phyloP scores from a whole-genome alignment of 805 yeast species.

The Metschnikowia chrysomelidarum region DNA sequence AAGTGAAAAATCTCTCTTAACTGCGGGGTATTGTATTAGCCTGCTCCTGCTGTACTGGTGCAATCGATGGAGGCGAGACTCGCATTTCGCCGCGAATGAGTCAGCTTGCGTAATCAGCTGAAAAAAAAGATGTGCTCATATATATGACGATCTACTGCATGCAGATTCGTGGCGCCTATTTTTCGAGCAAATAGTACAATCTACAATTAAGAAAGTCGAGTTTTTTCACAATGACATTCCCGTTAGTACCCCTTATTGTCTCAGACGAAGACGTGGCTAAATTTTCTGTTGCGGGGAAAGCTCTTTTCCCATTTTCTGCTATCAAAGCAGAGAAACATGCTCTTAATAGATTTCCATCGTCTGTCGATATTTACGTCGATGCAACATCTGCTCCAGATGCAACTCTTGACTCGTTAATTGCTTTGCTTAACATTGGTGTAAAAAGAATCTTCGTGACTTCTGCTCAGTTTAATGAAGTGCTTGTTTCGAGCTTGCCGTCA shows the following conservation, averaged over 20 bases:
- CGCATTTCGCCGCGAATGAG: too few relatives aligned
- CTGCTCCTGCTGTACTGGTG: too few relatives aligned
- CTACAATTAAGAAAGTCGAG: too few relatives aligned
- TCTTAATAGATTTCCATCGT: constrained; percentile 29
- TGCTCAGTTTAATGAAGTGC: constrained; percentile 11
- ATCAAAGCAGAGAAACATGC: constrained; percentile 32
- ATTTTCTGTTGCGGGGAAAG: constrained; percentile 34
- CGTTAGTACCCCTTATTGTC: constrained; percentile 37
- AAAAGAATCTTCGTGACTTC: constrained; percentile 41
- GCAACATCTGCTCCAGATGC: constrained; percentile 22
- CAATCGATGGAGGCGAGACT: too few relatives aligned
- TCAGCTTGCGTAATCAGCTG: too few relatives aligned
- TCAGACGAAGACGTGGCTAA: constrained; percentile 20
- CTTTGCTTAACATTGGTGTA: constrained; percentile 62
- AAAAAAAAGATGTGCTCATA: too few relatives aligned
- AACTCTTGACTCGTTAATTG: constrained; percentile 39
- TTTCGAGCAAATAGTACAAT: too few relatives aligned
- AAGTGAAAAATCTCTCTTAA: too few relatives aligned
- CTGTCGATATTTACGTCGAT: constrained; percentile 32
- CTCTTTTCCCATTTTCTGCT: constrained; percentile 28
- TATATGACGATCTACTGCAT: too few relatives aligned
- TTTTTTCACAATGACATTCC: constrained; percentile 39
- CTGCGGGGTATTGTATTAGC: too few relatives aligned
- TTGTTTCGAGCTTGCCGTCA: constrained; percentile 17
- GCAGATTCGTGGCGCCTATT: too few relatives aligned